Percentiles rank a stretch among this genome's conserved stretches.
Evolutionary conservation across 495 filamentous ascomycete genomes (phyloP).

Genomic region (Letharia columbiana): DNA sequence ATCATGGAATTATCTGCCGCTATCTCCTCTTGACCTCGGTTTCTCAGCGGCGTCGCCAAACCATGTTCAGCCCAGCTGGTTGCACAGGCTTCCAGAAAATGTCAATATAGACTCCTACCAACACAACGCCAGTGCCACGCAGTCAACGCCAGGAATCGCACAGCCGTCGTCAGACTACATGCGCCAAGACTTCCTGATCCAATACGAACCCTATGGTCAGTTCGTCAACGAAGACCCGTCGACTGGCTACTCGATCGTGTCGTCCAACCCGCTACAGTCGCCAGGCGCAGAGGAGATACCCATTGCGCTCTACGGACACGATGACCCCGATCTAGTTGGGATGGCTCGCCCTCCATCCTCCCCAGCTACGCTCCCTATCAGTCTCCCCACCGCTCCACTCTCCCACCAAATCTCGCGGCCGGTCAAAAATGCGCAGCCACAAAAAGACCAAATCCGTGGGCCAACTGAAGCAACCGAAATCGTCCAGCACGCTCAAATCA

Average conservation of each 20-base stretch:
- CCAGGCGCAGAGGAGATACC: background rate
- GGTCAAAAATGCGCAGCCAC: conserved; percentile 3
- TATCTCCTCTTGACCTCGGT: background rate
- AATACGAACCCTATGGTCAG: conserved; percentile 19
- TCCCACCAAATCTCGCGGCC: background rate
- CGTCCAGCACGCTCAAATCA: conserved; percentile 24
- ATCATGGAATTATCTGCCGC: conserved; percentile 6
- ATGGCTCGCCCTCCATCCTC: conserved; percentile 1
- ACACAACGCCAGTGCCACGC: background rate
- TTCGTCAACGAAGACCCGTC: conserved; percentile 20
- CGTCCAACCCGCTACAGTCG: conserved; percentile 3
- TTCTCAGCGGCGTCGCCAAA: conserved; percentile 9
- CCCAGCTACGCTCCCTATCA: conserved; percentile 1
- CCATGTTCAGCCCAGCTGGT: conserved; percentile 20
- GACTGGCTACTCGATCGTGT: conserved; percentile 11
- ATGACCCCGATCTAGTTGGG: background rate
- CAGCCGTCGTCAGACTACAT: conserved; percentile 8
- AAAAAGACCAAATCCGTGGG: conserved; percentile 5
- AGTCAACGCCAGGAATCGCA: conserved; percentile 8
- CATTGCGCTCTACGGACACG: conserved; percentile 18
- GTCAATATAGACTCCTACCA: conserved; percentile 15
- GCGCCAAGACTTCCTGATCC: conserved; percentile 34
- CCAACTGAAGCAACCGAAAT: conserved; percentile 23
- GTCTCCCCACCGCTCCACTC: conserved; percentile 1
- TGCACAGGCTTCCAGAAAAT: conserved; percentile 14